A percentile compares a stretch with the other conserved stretches of the same genome.
Conservation (phyloP, 2,329 filamentous ascomycete species). For the Diaporthe sp. region DNA sequence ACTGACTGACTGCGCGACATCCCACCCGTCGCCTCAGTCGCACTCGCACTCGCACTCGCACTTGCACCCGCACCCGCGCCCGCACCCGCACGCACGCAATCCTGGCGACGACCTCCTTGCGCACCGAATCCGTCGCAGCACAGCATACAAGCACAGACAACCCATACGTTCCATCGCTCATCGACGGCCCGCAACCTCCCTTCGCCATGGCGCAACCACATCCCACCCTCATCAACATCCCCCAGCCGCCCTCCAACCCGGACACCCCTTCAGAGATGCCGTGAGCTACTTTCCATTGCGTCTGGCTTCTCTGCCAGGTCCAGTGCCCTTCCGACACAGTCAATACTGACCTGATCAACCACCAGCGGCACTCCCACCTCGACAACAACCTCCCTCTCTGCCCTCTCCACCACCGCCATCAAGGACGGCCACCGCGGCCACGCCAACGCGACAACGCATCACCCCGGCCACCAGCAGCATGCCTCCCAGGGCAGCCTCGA, state of each 20-base stretch:
- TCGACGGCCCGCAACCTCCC: background rate
- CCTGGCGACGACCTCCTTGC: background rate
- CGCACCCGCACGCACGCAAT: background rate
- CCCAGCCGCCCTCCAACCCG: constrained; percentile 82
- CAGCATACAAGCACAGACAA: background rate
- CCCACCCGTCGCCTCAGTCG: background rate
- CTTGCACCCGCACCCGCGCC: background rate
- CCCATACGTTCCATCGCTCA: background rate
- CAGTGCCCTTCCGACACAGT: background rate
- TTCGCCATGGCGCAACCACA: constrained; percentile 47
- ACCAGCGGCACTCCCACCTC: constrained; percentile 90
- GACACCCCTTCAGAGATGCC: constrained; percentile 91
- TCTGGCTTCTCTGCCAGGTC: background rate
- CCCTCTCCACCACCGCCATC: constrained; percentile 92
- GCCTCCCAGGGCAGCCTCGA: constrained; percentile 81
- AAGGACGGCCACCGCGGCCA: constrained; percentile 95
- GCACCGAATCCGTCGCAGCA: background rate
- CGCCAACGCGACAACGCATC: constrained; percentile 67
- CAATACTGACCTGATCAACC: constrained; percentile 7
- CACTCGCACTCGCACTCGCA: background rate
- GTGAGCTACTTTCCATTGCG: constrained; percentile 62
- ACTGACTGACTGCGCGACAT: background rate
- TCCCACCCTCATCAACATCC: constrained; percentile 84
- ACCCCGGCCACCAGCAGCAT: constrained; percentile 67
- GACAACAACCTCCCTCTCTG: constrained; percentile 89